These are phyloP conservation scores for Talaromyces amestolkiae DNA, from an alignment of 2,329 filamentous ascomycete genomes.

Conservation along the genomic window DNA sequence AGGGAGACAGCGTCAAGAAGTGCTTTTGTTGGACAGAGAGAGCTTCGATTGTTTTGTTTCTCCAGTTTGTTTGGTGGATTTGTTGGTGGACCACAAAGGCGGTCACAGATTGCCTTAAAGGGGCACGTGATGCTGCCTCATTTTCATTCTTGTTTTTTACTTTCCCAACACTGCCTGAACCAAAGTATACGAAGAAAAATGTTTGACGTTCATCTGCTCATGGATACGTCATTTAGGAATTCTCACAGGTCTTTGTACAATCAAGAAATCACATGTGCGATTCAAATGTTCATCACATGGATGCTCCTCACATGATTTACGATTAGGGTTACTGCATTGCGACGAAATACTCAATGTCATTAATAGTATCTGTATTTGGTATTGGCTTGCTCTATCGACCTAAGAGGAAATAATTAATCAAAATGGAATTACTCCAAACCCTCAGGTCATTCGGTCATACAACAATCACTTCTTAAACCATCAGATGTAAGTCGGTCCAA, in stretches of 20 bases:
- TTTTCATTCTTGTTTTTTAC: not conserved
- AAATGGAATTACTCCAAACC: not conserved
- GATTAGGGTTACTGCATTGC: not conserved
- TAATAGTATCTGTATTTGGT: not conserved
- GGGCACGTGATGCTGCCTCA: not conserved
- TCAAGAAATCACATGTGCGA: not conserved
- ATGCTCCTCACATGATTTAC: not conserved
- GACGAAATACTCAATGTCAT: not conserved
- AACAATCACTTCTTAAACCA: not conserved
- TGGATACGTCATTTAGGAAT: not conserved
- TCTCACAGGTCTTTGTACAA: not conserved
- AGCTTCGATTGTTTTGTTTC: constrained; percentile 15
- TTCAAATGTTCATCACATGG: not conserved
- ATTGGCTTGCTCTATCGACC: not conserved
- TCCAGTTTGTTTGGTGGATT: constrained; percentile 13
- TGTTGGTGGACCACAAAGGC: constrained; percentile 16
- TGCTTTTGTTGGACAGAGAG: not conserved
- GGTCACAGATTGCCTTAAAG: constrained; percentile 3
- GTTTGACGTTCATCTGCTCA: not conserved
- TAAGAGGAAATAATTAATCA: not conserved
- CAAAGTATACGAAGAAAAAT: not conserved
- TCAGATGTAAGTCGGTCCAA: not conserved
- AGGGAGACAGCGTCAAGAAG: not conserved
- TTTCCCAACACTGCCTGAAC: not conserved
- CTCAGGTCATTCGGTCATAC: not conserved